A percentile compares a stretch with the other conserved stretches of the same genome.
Evolutionary conservation across 2,329 filamentous ascomycete species (phyloP).

Genomic region (Hortaea sp.): DNA sequence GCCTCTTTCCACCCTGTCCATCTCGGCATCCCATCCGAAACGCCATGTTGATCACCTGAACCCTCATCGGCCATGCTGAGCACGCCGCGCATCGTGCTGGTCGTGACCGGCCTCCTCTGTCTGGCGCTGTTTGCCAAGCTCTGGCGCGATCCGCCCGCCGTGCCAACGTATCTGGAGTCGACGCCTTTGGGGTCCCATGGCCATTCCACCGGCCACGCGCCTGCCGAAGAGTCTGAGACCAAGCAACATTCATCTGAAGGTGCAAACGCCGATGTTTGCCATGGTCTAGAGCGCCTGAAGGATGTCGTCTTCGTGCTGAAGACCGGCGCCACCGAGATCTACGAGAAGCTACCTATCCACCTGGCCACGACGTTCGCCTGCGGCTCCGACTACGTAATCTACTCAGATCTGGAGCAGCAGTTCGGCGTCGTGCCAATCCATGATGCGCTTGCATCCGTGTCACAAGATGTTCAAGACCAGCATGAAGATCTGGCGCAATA

Average conservation of each 20-base stretch:
- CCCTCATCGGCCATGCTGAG: not conserved
- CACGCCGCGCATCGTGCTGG: constrained; percentile 5
- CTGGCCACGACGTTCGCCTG: constrained; percentile 43
- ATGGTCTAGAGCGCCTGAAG: constrained; percentile 1
- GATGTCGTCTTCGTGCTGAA: constrained; percentile 46
- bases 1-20: too few relatives aligned
- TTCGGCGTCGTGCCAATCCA: constrained; percentile 26
- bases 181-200: too few relatives aligned
- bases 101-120: constrained; percentile 3
- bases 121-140: constrained; percentile 4
- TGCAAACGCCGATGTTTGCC: not conserved
- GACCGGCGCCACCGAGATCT: constrained; percentile 46
- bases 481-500: constrained; percentile 2
- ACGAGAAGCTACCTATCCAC: constrained; percentile 43
- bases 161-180: not conserved
- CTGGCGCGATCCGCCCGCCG: not conserved
- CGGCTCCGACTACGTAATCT: constrained; percentile 34
- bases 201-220: too few relatives aligned
- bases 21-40: too few relatives aligned
- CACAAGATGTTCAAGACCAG: not conserved
- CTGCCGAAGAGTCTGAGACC: too few relatives aligned
- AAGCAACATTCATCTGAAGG: too few relatives aligned
- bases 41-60: too few relatives aligned
- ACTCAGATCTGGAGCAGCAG: constrained; percentile 37
- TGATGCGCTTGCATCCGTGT: constrained; percentile 7